phyloP scores from a whole-genome alignment of 257 asterid genomes.

The Solanum etuberosum region DNA sequence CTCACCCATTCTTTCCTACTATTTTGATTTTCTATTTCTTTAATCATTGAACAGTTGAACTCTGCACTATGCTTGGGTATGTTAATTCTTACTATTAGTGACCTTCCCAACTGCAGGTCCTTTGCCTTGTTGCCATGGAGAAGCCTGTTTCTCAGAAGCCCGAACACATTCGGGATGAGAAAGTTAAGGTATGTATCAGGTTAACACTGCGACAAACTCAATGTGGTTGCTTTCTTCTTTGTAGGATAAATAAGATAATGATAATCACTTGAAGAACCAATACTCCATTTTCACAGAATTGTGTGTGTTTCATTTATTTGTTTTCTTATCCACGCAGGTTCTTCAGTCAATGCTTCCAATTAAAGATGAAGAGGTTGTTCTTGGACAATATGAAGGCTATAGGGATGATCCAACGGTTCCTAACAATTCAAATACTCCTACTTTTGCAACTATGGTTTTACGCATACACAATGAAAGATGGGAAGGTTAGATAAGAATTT shows the following conservation, averaged over 20 bases:
- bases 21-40: background rate
- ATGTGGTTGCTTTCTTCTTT: background rate
- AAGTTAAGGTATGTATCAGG: constrained; percentile 65
- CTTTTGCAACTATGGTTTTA: constrained; percentile 64
- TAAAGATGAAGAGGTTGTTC: constrained; percentile 82
- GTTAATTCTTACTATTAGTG: background rate
- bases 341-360: constrained; percentile 88
- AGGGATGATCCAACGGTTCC: constrained; percentile 90
- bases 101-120: constrained; percentile 36
- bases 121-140: constrained; percentile 95
- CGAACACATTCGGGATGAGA: constrained; percentile 87
- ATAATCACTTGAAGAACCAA: background rate
- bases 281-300: background rate
- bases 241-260: background rate
- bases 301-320: background rate
- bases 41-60: background rate
- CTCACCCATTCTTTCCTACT: background rate
- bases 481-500: constrained; percentile 53
- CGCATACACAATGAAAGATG: constrained; percentile 85
- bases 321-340: constrained; percentile 41
- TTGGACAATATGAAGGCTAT: constrained; percentile 95
- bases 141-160: constrained; percentile 76
- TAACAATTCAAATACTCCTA: constrained; percentile 76
- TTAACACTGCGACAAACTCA: background rate
- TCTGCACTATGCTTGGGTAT: background rate